These are phyloP conservation scores for Neonectria neomacrospora DNA, from an alignment of 2,329 filamentous ascomycete species.

Conservation along the genomic window DNA sequence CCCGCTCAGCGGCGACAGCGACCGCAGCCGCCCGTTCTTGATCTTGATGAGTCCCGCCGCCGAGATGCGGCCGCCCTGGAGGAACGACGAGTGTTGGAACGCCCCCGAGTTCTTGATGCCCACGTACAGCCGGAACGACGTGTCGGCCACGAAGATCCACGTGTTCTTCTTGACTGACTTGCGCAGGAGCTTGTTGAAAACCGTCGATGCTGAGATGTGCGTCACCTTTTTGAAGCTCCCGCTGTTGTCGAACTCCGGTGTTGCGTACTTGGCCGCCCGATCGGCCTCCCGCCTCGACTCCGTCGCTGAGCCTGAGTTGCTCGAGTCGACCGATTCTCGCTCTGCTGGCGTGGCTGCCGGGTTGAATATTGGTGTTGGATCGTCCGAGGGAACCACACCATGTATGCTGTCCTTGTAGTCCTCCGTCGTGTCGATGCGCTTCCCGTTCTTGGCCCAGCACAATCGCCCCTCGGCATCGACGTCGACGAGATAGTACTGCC, in stretches of 20 bases:
- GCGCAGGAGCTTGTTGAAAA: slow-evolving; percentile 82
- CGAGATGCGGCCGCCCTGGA: slow-evolving; percentile 83
- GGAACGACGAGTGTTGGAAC: slow-evolving; percentile 91
- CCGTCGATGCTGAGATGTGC: slow-evolving; percentile 75
- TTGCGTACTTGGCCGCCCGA: slow-evolving; percentile 72
- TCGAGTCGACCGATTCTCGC: slow-evolving; percentile 39
- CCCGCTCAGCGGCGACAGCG: slow-evolving; percentile 77
- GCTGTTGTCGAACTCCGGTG: slow-evolving; percentile 69
- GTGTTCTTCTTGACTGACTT: slow-evolving; percentile 86
- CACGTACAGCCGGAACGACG: slow-evolving; percentile 84
- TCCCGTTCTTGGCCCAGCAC: slow-evolving; percentile 88
- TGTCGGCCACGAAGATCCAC: slow-evolving; percentile 94
- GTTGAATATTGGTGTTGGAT: slow-evolving; percentile 66
- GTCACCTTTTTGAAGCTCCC: slow-evolving; percentile 65
- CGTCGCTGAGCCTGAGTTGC: slow-evolving; percentile 51
- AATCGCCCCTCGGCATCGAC: slow-evolving; percentile 80
- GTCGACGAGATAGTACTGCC: slow-evolving; percentile 81
- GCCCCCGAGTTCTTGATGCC: slow-evolving; percentile 90
- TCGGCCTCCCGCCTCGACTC: slow-evolving; percentile 66
- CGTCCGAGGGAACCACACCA: slow-evolving; percentile 73
- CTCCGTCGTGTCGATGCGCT: slow-evolving; percentile 79
- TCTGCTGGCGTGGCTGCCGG: slow-evolving; percentile 33
- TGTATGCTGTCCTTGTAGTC: slow-evolving; percentile 83
- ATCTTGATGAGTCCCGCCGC: slow-evolving; percentile 88
- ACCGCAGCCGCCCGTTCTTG: slow-evolving; percentile 80